Base-by-base conservation (phyloP, 1,284 basidiomycete genomes). In the Abortiporus biennis region DNA sequence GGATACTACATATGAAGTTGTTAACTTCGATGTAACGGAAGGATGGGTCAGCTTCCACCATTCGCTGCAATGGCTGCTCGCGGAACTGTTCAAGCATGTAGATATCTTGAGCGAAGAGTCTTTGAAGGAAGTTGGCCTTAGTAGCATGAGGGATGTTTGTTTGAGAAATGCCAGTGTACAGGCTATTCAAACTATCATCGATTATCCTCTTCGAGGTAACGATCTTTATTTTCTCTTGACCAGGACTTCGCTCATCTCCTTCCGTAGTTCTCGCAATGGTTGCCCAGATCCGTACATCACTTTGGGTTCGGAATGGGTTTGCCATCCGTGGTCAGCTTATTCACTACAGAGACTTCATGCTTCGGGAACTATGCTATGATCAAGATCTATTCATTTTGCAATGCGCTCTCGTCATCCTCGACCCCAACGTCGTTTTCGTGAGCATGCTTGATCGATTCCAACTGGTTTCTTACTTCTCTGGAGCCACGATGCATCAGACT, bases 231-330 rank as follows among this genome's bases (percentile, higher is more conserved):
- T 27, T 23, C 12, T 12, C 9, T 36, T 38, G 13, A 29, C 45
- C 34, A 45, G 30, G 19, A 36, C 16, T 30, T 49, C 4, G 41
- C 25, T 36, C 17, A 31, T 16, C 33, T 46, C 21, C 36, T 33
- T 43, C 4, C 30, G 19, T 47, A 93, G 92, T 91, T 3, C 68
- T 92, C 16, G 76, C 85, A 0, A 88, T 92, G 74, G 83, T 98
- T 25, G 92, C 95, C 0, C 96, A 99, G 63, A 93, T 98, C 42
- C 80, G 93, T 13, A 87, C 91, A 2, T 93, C 94, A 2, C 74
- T 98, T 16, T 99, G 96, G 96, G 94, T 97, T 3, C 85, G 95
- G 41, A 99, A 99, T 53, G 96, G 96, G 2, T 91, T 93, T 53
- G 89, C 88, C 4, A 94, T 99, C 52, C 85, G 95, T 2, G 91